Percentiles rank a stretch among this genome's conserved stretches.
Evolutionary conservation across 345 rosid genomes (phyloP).

Genomic region (Dovyalis caffra): DNA sequence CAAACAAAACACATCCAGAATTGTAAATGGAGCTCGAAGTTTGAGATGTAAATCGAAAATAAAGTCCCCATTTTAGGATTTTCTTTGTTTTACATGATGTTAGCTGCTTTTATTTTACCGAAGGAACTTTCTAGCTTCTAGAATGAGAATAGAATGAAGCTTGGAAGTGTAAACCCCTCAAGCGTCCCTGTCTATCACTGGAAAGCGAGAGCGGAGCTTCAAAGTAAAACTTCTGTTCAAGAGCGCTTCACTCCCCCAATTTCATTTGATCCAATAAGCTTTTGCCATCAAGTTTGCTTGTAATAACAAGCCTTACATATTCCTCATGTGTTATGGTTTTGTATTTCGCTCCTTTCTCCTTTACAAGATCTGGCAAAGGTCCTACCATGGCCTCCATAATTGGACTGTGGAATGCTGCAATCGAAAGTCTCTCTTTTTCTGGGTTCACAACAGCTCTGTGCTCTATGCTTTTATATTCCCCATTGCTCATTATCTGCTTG

Average conservation of each 20-base stretch:
- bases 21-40: too few species aligned
- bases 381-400: slow-evolving; percentile 24
- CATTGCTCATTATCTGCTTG: slow-evolving; percentile 38
- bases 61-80: background rate
- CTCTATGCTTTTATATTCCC: slow-evolving; percentile 41
- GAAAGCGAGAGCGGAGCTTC: too few species aligned
- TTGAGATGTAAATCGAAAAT: background rate
- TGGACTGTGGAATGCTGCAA: slow-evolving; percentile 40
- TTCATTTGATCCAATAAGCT: slow-evolving; percentile 23
- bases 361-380: slow-evolving; percentile 26
- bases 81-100: too few species aligned
- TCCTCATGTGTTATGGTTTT: slow-evolving; percentile 18
- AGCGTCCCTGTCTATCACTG: background rate
- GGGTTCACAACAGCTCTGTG: slow-evolving; percentile 47
- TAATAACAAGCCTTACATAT: slow-evolving; percentile 4
- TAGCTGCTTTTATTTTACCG: too few species aligned
- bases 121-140: too few species aligned
- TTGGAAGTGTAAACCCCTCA: too few species aligned
- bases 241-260: background rate
- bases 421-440: slow-evolving; percentile 32
- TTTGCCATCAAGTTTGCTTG: slow-evolving; percentile 41
- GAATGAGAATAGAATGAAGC: background rate
- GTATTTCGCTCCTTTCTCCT: slow-evolving; percentile 14
- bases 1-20: too few species aligned
- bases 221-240: too few species aligned